A percentile compares a stretch with the other conserved stretches of the same genome.
Evolutionary conservation across 2,329 filamentous ascomycete species (phyloP).

Genomic region (Aspergillus hortae): DNA sequence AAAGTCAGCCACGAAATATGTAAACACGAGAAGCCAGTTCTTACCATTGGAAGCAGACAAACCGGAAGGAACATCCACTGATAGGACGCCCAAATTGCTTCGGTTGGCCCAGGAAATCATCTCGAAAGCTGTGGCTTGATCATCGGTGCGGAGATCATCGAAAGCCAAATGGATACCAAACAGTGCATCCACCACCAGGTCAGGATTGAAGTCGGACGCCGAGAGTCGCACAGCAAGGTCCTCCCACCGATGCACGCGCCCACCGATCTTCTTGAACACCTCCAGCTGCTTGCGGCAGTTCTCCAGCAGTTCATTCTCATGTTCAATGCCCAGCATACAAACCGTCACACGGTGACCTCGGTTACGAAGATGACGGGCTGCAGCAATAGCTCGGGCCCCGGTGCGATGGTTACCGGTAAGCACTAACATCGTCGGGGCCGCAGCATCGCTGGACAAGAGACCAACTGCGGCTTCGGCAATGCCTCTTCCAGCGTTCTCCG

Average conservation of each 20-base stretch:
- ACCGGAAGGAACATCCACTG: constrained; percentile 88
- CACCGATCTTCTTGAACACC: constrained; percentile 79
- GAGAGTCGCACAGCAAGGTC: constrained; percentile 50
- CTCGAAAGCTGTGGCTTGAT: constrained; percentile 80
- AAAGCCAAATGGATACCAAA: constrained; percentile 84
- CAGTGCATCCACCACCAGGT: constrained; percentile 83
- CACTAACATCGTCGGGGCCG: constrained; percentile 63
- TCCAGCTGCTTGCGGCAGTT: constrained; percentile 77
- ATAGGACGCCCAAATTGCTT: constrained; percentile 74
- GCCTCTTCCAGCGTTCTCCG: constrained; percentile 84
- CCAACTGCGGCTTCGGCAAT: constrained; percentile 77
- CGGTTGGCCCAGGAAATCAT: constrained; percentile 93
- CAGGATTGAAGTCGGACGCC: constrained; percentile 62
- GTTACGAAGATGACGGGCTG: constrained; percentile 80
- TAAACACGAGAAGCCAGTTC: constrained; percentile 16
- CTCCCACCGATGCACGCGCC: constrained; percentile 63
- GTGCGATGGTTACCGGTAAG: constrained; percentile 95
- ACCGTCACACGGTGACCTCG: constrained; percentile 77
- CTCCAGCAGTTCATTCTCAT: constrained; percentile 75
- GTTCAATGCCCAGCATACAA: constrained; percentile 79
- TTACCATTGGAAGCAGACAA: constrained; percentile 75
- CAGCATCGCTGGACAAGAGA: constrained; percentile 56
- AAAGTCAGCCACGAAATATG: constrained; percentile 13
- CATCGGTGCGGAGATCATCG: constrained; percentile 77
- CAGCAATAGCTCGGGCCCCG: constrained; percentile 78